phyloP scores from a whole-genome alignment of 2,329 filamentous ascomycete species.

The Cercospora sp. region DNA sequence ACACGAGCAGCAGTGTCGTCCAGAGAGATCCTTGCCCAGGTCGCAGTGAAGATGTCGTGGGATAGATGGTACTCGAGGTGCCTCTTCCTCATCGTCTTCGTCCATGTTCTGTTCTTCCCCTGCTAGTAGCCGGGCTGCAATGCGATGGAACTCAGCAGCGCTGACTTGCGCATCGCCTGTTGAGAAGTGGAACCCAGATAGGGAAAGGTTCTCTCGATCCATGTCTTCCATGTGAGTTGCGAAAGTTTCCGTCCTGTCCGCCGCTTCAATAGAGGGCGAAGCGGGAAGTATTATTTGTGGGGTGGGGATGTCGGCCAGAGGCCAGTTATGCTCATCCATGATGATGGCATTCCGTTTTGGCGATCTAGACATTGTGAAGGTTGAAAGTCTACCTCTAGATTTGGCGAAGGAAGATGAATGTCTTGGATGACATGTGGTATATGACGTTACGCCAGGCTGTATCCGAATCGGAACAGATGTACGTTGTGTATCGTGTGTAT shows the following conservation, averaged over 20 bases:
- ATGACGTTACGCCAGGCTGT: background rate
- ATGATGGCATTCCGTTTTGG: conserved; percentile 21
- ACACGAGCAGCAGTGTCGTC: conserved; percentile 26
- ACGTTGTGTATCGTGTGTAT: background rate
- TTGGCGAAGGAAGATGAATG: conserved; percentile 10
- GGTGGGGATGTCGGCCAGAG: conserved; percentile 9
- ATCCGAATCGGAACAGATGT: background rate
- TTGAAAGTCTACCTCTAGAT: conserved; percentile 7
- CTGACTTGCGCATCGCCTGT: conserved; percentile 25
- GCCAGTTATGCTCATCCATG: conserved; percentile 22
- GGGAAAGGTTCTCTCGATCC: conserved; percentile 6
- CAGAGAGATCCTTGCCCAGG: conserved; percentile 22
- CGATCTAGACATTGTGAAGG: conserved; percentile 17
- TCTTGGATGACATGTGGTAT: conserved; percentile 7
- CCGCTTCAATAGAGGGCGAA: conserved; percentile 18
- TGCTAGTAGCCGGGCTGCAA: conserved; percentile 27
- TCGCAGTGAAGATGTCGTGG: conserved; percentile 25
- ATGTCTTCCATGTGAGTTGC: conserved; percentile 10
- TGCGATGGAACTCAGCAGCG: conserved; percentile 28
- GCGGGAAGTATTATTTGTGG: conserved; percentile 18
- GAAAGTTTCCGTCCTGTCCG: conserved; percentile 14
- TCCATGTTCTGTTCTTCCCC: conserved; percentile 21
- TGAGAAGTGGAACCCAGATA: conserved; percentile 30
- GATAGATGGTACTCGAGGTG: background rate
- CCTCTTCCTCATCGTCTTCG: conserved; percentile 14